Base-by-base conservation (phyloP, 75 land plant genomes). In the Chamaecyparis obtusa region DNA sequence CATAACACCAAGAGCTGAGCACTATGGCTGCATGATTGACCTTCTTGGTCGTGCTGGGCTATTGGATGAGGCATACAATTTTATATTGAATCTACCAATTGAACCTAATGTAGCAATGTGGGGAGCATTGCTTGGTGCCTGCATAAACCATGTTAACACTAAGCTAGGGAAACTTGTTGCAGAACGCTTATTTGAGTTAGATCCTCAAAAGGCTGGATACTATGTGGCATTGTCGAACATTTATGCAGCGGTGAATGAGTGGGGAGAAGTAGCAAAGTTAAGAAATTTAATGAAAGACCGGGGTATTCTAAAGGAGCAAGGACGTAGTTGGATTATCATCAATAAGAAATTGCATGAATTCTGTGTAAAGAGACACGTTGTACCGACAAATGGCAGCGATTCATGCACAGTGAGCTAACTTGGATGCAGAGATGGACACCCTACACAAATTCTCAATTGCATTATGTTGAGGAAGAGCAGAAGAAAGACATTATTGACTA, bases 71-170 rank as follows among this genome's bases (percentile, higher is more conserved):
- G 92, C 90, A 5, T 86, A 67, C 39, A 60, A 85, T 17, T 85
- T 90, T 49, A 44, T 90, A 11, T 48, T 67, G 43, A 30, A 83
- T 14, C 60, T 69, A 48, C 77, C 89, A 43, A 3, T 71, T 15
- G 55, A 83, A 75, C 44, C 71, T 37, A 84, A 85, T 74, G 32
- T 69, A 39, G 81, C 86, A 35, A 82, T 89, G 51, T 91, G 89
- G 92, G 90, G 92, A 43, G 88, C 89, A 17, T 79, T 92, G 15
- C 88, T 91, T 75, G 87, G 88, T 86, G 92, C 92, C 44, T 89
- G 90, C 81, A 84, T 39, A 24, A 86, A 91, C 86, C 85, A 88
- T 87, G 87, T 46, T 10, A 54, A 92, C 84, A 46, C 87, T 48
- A 60, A 87, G 32, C 85, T 88, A 67, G 91, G 89, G 13, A 89